Evolutionary conservation across 2,329 filamentous ascomycete genomes (phyloP), one percentile per base, ranked within the genome.

Genomic region (Microcyclosporella mali): DNA sequence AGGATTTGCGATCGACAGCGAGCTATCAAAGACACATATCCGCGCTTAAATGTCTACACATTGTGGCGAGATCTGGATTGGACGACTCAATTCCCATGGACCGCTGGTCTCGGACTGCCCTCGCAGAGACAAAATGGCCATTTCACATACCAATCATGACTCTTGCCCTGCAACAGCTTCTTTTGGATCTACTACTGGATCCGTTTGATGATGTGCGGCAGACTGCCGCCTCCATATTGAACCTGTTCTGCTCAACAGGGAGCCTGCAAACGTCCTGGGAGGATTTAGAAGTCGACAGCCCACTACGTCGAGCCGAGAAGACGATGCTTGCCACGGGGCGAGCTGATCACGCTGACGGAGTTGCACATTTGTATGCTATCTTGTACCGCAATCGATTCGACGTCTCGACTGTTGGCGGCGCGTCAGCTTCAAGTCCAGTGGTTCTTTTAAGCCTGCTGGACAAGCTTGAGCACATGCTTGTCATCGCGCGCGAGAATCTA

Each of bases 11-110:
- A 2, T 82, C 88, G 2, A 89, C 84, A 1, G 81, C 86, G 12
- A 92, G 89, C 9, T 98, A 97, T 59, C 89, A 94, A 60, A 79
- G 88, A 6, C 90, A 95, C 54, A 85, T 89, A 35, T 85, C 85
- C 2, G 81, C 87, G 2, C 65, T 97, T 4, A 88, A 82, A 57
- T 80, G 84, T 1, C 66, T 90, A 19, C 70, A 70, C 1, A 73
- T 83, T 40, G 68, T 90, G n/a, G 65, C 88, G 4, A 77, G 77
- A 45, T 79, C 84, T 32, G 84, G 84, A 19, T 68, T 84, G n/a
- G 83, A 84, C 48, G 57, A 70, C 7, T 59, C 61, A 4, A 62
- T 75, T 14, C 59, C 64, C 3, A 43, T 55, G 6, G 45, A 58
- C 1, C 51, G 59, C 16, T 62, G 70, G 11, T 69, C 67, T 0